These are phyloP conservation scores for Lyophyllum shimeji DNA, from an alignment of 768 basidiomycete genomes.

Conservation along the genomic window DNA sequence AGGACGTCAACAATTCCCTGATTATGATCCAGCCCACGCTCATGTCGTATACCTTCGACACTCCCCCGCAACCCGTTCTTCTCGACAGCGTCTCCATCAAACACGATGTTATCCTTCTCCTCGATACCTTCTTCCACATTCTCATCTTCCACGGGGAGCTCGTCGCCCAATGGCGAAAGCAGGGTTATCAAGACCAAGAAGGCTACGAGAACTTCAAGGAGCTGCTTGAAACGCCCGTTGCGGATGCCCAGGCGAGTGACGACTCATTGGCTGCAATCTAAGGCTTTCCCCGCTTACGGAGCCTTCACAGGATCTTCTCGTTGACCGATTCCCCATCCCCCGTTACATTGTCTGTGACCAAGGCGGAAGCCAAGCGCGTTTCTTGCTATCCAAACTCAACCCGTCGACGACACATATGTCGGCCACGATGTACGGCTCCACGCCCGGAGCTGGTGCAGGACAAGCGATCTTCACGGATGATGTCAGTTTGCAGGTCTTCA, in stretches of 20 bases:
- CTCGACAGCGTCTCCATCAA: constrained; percentile 98
- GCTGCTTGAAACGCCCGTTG: constrained; percentile 80
- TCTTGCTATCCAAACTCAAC: constrained; percentile 93
- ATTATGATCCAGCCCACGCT: constrained; percentile 99
- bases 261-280: not conserved
- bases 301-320: constrained; percentile 74
- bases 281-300: not conserved
- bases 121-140: constrained; percentile 99
- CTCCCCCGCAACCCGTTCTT: constrained; percentile 87
- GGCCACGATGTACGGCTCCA: constrained; percentile 83
- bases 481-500: constrained; percentile 95
- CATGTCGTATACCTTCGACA: constrained; percentile 97
- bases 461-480: constrained; percentile 99
- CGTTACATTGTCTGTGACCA: constrained; percentile 98
- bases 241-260: constrained; percentile 76
- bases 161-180: constrained; percentile 96
- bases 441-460: constrained; percentile 63
- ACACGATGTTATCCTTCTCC: constrained; percentile 91
- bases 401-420: constrained; percentile 98
- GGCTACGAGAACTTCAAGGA: constrained; percentile 99
- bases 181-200: constrained; percentile 97
- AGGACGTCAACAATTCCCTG: constrained; percentile 98
- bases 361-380: constrained; percentile 97
- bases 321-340: constrained; percentile 95
- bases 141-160: constrained; percentile 99